Base-by-base conservation (phyloP, 257 asterid genomes). In the Anisodus acutangulus region DNA sequence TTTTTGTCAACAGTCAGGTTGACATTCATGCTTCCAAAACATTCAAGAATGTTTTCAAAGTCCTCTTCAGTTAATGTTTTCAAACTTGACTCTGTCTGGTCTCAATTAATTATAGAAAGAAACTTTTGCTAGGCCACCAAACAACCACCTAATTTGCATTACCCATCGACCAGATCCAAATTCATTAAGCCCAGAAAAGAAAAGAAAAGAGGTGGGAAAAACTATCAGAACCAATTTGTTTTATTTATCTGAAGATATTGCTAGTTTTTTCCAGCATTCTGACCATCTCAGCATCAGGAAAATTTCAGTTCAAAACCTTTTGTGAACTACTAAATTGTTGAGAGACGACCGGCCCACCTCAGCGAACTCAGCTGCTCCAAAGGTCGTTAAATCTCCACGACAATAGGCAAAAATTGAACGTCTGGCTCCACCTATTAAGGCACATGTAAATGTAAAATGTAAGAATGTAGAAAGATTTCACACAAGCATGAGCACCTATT, bases 81-180 rank as follows among this genome's bases (percentile, higher is more conserved):
- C 82, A 78, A 53, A 78, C 82, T 26, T 31, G 49, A 26, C 26
- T 26, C 3, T 13, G 64, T 78, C 9, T 53, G 0, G 9, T 78
- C 45, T 78, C 64, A 78, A 54, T 8, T 51, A 53, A 53, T 15
- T 31, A 78, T 26, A 53, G 22, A 51, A 74, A 9, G 81, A 12
- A 22, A 74, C 63, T 76, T 76, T 51, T 76, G 63, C 63, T 76
- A 76, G 82, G 82, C 51, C 31, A 78, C 82, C 66, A 78, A 76
- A 31, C 66, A 78, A 11, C 51, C 16, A 78, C 82, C 82, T 0
- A 31, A 1, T 31, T 31, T 31, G 35, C 35, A 31, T 31, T 31
- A 31, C 1, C 35, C 35, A 53, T 17, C 31, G 31, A 78, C 51
- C 51, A 53, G 45, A 9, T 78, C 64, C 45, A 78, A 53, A 53